Evolutionary conservation across 2,329 filamentous ascomycete species (phyloP).

Genomic region (Beauveria pseudobassiana): DNA sequence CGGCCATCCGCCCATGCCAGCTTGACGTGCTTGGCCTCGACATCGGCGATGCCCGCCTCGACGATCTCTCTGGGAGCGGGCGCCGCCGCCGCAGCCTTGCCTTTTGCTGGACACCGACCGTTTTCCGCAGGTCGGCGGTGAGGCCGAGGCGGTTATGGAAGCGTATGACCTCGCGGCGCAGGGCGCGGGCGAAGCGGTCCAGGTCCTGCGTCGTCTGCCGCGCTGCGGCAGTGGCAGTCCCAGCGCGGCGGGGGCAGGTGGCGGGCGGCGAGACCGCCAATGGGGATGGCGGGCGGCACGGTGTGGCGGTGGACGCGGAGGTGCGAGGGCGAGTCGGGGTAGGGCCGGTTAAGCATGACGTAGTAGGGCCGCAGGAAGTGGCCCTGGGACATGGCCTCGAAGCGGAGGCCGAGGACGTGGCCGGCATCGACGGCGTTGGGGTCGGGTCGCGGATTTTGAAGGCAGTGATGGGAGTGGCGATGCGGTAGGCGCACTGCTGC

Average conservation of each 20-base stretch:
- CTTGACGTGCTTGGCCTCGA: constrained; percentile 56
- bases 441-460: constrained; percentile 63
- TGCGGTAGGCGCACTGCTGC: constrained; percentile 59
- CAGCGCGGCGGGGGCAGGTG: constrained; percentile 44
- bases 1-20: constrained; percentile 60
- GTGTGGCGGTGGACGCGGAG: constrained; percentile 63
- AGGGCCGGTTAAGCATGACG: constrained; percentile 58
- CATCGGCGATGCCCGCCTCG: constrained; percentile 54
- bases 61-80: constrained; percentile 36
- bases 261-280: constrained; percentile 47
- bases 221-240: constrained; percentile 13
- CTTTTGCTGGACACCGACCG: constrained; percentile 37
- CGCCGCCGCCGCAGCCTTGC: constrained; percentile 20
- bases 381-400: constrained; percentile 57
- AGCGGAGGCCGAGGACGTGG: constrained; percentile 59
- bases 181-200: constrained; percentile 45
- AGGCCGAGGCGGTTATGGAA: constrained; percentile 58
- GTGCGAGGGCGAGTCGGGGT: constrained; percentile 24
- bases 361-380: constrained; percentile 63
- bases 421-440: constrained; percentile 58
- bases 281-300: constrained; percentile 55
- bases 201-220: constrained; percentile 43
- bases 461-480: constrained; percentile 57
- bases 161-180: constrained; percentile 56
- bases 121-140: constrained; percentile 49